Conservation (phyloP, 2,329 filamentous ascomycete species). For the Juglanconis oblonga region DNA sequence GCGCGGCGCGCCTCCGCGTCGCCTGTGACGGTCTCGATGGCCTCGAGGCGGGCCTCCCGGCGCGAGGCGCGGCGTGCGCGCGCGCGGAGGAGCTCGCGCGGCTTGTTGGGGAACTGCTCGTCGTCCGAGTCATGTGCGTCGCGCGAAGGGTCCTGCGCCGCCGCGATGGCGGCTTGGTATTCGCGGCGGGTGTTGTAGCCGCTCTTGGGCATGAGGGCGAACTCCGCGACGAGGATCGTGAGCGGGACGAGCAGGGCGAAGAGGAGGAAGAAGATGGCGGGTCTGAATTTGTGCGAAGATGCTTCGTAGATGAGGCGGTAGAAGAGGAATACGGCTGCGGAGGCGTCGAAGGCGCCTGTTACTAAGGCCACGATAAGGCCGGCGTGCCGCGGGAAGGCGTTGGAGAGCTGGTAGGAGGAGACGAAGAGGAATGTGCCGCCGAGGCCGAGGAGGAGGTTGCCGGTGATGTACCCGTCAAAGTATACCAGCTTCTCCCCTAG, state of each 20-base stretch:
- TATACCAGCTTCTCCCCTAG: conserved; percentile 10
- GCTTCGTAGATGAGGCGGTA: conserved; percentile 56
- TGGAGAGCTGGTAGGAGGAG: conserved; percentile 62
- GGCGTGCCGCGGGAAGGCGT: conserved; percentile 59
- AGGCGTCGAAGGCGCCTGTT: conserved; percentile 63
- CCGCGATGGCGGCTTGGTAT: conserved; percentile 38
- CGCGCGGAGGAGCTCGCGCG: conserved; percentile 35
- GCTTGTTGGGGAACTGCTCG: conserved; percentile 42
- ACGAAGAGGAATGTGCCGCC: conserved; percentile 64
- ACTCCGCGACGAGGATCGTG: conserved; percentile 35
- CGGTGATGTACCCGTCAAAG: conserved; percentile 59
- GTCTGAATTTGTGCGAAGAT: conserved; percentile 30
- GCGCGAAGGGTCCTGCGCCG: conserved; percentile 32
- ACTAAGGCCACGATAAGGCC: conserved; percentile 59
- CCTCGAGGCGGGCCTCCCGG: conserved; percentile 55
- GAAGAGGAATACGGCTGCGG: conserved; percentile 58
- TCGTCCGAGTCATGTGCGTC: conserved; percentile 54
- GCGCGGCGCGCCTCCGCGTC: conserved; percentile 53
- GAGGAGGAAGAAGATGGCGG: conserved; percentile 35
- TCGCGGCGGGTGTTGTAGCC: conserved; percentile 38
- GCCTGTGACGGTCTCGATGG: conserved; percentile 63
- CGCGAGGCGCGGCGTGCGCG: conserved; percentile 42
- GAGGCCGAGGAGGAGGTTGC: conserved; percentile 58
- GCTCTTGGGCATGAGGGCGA: conserved; percentile 36
- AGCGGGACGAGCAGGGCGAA: conserved; percentile 37